Conservation (phyloP, 164 flowering plant species). For the Macadamia integrifolia region DNA sequence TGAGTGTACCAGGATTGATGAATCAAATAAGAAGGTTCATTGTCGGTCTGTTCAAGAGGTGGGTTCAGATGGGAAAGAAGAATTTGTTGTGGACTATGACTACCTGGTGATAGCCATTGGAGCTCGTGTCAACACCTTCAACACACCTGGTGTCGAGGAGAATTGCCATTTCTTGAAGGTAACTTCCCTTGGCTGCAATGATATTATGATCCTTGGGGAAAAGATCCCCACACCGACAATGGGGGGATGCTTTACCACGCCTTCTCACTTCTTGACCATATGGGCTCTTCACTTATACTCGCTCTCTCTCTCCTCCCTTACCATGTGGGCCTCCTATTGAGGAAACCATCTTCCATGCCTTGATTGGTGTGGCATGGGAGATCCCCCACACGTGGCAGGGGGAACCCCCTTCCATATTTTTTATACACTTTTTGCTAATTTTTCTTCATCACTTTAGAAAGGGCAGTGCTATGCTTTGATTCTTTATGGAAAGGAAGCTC, state of each 20-base stretch:
- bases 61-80: constrained; percentile 37
- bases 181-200: constrained; percentile 3
- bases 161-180: constrained; percentile 82
- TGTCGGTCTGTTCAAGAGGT: constrained; percentile 36
- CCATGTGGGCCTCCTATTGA: no score
- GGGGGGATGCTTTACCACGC: no score
- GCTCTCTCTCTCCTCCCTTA: no score
- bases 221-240: no score
- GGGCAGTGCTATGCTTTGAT: not conserved
- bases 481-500: not conserved
- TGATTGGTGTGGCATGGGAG: no score
- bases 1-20: constrained; percentile 67
- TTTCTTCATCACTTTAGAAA: no score
- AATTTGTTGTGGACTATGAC: constrained; percentile 67
- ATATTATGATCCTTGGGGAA: no score
- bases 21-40: constrained; percentile 42
- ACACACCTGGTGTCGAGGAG: constrained; percentile 87
- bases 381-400: no score
- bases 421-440: not conserved
- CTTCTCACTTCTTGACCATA: no score
- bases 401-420: not conserved
- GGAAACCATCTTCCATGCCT: no score
- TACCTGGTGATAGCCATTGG: constrained; percentile 71
- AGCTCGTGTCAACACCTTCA: constrained; percentile 71
- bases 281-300: no score